Conservation (phyloP, 345 rosid genomes). For the Rubroshorea leprosula region DNA sequence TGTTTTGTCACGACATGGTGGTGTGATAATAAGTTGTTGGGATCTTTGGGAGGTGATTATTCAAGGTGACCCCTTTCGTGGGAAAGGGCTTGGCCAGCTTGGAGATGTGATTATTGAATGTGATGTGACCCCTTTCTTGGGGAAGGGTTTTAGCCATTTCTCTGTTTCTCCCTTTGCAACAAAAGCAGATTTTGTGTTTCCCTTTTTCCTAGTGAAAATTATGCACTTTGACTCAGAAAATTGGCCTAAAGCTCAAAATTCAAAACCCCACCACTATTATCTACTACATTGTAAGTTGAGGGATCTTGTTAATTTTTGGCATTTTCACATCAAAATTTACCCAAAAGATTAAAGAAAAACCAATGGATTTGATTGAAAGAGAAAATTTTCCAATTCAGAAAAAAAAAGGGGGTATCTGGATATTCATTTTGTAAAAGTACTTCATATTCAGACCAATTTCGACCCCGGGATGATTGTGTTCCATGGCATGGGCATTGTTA, state of each 20-base stretch:
- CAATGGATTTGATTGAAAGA: too few relatives aligned
- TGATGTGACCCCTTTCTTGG: not conserved
- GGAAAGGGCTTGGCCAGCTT: slow-evolving; percentile 33
- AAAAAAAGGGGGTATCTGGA: too few relatives aligned
- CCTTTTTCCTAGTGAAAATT: slow-evolving; percentile 25
- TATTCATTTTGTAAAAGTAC: too few relatives aligned
- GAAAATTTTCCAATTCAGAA: too few relatives aligned
- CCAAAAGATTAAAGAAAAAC: too few relatives aligned
- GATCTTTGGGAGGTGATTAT: slow-evolving; percentile 23
- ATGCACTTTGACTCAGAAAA: slow-evolving; percentile 25
- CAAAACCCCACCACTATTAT: slow-evolving; percentile 22
- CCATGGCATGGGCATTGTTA: slow-evolving; percentile 15
- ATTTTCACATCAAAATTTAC: too few relatives aligned
- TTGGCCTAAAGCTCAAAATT: slow-evolving; percentile 11
- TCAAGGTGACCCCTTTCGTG: slow-evolving; percentile 43
- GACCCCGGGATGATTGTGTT: slow-evolving; percentile 29
- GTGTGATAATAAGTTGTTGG: too few relatives aligned
- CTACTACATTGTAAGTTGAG: too few relatives aligned
- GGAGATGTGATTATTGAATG: too few relatives aligned
- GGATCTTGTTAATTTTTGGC: too few relatives aligned
- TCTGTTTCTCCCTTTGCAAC: not conserved
- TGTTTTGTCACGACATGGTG: slow-evolving; percentile 47
- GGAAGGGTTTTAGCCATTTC: too few relatives aligned
- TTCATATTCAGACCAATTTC: slow-evolving; percentile 18
- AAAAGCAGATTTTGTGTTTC: not conserved